Percentiles rank a stretch among this genome's conserved stretches.
phyloP scores from a whole-genome alignment of 257 asterid genomes.

The Nyctanthes arbortristis region DNA sequence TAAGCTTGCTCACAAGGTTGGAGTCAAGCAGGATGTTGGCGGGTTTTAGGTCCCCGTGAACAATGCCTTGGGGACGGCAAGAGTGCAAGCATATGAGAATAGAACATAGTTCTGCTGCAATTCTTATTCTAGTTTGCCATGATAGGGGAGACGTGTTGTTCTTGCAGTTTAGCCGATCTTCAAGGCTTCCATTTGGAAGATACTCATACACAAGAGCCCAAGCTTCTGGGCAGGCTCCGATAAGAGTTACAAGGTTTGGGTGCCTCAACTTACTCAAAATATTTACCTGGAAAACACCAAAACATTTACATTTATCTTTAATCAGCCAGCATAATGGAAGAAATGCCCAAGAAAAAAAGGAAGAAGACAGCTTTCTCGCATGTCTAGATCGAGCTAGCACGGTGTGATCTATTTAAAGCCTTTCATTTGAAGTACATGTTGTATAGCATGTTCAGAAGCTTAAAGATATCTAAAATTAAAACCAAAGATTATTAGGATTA shows the following conservation, averaged over 20 bases:
- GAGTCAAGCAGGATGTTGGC: conserved; percentile 75
- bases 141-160: conserved; percentile 77
- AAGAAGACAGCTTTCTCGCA: too few relatives aligned
- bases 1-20: conserved; percentile 73
- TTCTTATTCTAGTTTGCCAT: conserved; percentile 86
- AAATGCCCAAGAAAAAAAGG: neutral
- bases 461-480: neutral
- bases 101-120: conserved; percentile 85
- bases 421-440: too few relatives aligned
- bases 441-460: neutral
- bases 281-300: conserved; percentile 49
- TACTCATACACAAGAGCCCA: conserved; percentile 84
- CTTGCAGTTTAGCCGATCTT: conserved; percentile 85
- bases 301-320: conserved; percentile 9
- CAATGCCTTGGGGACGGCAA: conserved; percentile 54
- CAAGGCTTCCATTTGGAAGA: conserved; percentile 91
- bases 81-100: conserved; percentile 85
- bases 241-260: conserved; percentile 77
- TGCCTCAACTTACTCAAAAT: conserved; percentile 87
- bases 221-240: conserved; percentile 88
- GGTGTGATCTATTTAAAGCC: too few relatives aligned
- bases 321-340: neutral
- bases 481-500: neutral
- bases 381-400: too few relatives aligned
- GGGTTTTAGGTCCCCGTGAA: conserved; percentile 89